A percentile compares a stretch with the other conserved stretches of the same genome.
Conservation (phyloP, 75 land plant species). For the Chamaecyparis obtusa region DNA sequence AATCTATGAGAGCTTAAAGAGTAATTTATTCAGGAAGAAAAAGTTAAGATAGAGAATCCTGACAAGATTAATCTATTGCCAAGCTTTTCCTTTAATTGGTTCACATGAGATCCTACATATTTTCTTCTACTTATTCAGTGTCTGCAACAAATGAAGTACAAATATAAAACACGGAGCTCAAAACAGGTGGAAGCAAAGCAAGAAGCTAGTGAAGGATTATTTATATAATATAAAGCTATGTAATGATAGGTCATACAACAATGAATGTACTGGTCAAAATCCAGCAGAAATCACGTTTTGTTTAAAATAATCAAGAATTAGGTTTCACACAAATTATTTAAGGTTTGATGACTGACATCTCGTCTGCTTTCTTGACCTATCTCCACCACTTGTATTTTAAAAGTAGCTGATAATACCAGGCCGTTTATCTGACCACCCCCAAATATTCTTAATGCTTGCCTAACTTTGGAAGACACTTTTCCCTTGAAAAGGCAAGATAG, state of each 20-base stretch:
- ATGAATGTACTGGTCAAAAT: neutral
- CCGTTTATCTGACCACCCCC: neutral
- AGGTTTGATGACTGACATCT: neutral
- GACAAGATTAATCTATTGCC: neutral
- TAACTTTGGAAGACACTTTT: neutral
- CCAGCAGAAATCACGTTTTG: neutral
- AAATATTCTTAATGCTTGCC: neutral
- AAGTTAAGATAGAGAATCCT: neutral
- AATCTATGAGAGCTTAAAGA: neutral
- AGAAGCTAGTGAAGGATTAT: neutral
- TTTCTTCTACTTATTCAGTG: neutral
- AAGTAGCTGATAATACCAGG: neutral
- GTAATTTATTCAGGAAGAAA: neutral
- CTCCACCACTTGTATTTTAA: neutral
- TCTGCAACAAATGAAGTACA: neutral
- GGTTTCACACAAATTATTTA: neutral
- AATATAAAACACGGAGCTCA: neutral
- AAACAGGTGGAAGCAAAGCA: neutral
- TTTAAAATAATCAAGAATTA: neutral
- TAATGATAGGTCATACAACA: neutral
- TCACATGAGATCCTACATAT: neutral
- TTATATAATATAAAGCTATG: neutral
- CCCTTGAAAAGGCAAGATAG: neutral
- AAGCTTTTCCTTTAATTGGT: neutral
- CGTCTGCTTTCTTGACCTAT: neutral